Base-by-base conservation (phyloP, 257 asterid species). In the Lantana camara region DNA sequence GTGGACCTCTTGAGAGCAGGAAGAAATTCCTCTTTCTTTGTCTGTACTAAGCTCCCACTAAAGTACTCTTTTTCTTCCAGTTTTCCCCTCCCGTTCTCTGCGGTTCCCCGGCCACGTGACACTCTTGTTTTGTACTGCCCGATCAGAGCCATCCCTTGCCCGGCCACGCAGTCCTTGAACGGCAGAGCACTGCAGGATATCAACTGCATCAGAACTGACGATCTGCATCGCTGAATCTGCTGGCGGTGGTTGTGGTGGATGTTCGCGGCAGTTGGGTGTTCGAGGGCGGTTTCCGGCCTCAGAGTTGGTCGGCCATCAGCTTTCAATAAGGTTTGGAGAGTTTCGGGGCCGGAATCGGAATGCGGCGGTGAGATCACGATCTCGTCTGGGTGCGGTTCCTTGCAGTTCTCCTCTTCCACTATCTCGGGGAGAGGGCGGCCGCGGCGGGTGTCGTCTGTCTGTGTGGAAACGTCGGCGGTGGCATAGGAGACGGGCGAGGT, bases 341-440 rank as follows among this genome's bases (percentile, higher is more conserved):
- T 89, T 55, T 87, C 96, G 1, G 97, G 95, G 61, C 98, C 89
- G 6, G 98, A 92, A 48, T 89, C 95, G 5, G 95, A 85, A 78
- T 89, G 87, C 19, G 82, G 96, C 12, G 97, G 95, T 9, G 63
- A 49, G 47, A 67, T 74, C 75, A 69, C 80, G 51, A 60, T 61
- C 57, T 67, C 75, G 17, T 61, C 77, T 20, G 65, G 55, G 30
- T 60, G 51, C 59, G 15, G 17, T 27, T 53, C 69, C 27, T 67
- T 40, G n/a, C 30, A 5, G 19, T 82, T 70, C 14, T 51, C 75
- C 41, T 77, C 67, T 20, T 69, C 75, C 7, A 12, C 72, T 75
- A 62, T 74, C 22, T 74, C 83, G 48, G 24, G 70, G 46, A 64
- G 70, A 16, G 14, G 72, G n/a, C 83, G 71, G 11, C 81, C 79